Conservation (phyloP, 306 rosid species). For the Lathyrus tuberosus region DNA sequence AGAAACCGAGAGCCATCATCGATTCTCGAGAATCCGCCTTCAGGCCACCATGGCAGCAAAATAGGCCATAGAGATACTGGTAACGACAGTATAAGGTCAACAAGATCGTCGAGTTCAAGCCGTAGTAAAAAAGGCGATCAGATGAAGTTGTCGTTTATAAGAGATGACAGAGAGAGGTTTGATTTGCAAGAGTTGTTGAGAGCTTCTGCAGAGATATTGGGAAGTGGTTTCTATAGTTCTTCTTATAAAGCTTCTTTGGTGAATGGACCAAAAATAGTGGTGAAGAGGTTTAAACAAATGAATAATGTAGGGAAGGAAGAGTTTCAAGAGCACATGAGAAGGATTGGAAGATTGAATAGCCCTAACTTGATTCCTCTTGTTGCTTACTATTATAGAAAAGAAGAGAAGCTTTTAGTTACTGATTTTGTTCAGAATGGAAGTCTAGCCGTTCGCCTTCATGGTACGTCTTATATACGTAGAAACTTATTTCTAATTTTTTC, state of each 20-base stretch:
- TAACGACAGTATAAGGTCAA: conserved; percentile 32
- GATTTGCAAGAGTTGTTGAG: conserved; percentile 79
- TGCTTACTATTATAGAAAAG: conserved; percentile 85
- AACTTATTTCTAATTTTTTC: background rate
- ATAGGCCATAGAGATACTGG: conserved; percentile 14
- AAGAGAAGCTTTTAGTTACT: conserved; percentile 82
- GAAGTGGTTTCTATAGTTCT: conserved; percentile 82
- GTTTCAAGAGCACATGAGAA: conserved; percentile 84
- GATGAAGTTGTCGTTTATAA: conserved; percentile 61
- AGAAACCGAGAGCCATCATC: background rate
- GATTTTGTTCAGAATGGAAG: conserved; percentile 63
- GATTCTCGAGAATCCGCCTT: conserved; percentile 48
- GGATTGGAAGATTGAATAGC: conserved; percentile 71
- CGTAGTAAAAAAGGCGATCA: conserved; percentile 51
- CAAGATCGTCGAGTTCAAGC: conserved; percentile 30
- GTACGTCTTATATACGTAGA: conserved; percentile 38
- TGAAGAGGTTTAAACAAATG: conserved; percentile 90
- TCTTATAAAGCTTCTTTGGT: conserved; percentile 80
- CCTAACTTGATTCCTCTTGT: conserved; percentile 82
- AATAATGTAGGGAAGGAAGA: conserved; percentile 84
- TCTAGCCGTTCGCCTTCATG: conserved; percentile 79
- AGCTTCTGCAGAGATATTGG: conserved; percentile 90
- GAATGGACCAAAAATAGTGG: conserved; percentile 70
- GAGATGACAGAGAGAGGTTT: conserved; percentile 64
- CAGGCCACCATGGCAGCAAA: conserved; percentile 1